phyloP scores from a whole-genome alignment of 306 rosid genomes.

The Fragaria nilgerrensis region DNA sequence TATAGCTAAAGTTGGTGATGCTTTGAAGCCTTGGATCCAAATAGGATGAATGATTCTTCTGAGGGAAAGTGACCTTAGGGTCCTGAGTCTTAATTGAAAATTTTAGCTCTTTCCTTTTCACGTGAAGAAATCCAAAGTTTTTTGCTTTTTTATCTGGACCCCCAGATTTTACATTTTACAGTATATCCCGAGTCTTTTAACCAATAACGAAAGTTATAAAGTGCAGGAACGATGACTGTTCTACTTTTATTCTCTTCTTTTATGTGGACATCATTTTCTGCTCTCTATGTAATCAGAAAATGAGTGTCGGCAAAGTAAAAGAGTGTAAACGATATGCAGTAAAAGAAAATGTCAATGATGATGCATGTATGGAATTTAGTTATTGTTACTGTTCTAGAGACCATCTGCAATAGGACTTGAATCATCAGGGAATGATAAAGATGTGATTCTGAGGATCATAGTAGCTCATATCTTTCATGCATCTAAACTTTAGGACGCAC shows the following conservation, averaged over 20 bases:
- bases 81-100: neutral
- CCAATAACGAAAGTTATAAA: neutral
- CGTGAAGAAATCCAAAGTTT: neutral
- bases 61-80: constrained; percentile 12
- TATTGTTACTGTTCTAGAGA: neutral
- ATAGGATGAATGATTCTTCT: neutral
- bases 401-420: neutral
- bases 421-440: neutral
- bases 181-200: constrained; percentile 1
- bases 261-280: neutral
- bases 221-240: neutral
- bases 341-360: neutral
- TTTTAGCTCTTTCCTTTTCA: neutral
- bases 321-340: neutral
- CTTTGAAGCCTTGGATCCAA: constrained; percentile 8
- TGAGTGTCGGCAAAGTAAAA: constrained; percentile 3
- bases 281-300: neutral
- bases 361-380: neutral
- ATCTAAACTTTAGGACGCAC: neutral
- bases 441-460: neutral
- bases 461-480: neutral
- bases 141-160: constrained; percentile 8
- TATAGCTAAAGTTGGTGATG: neutral
- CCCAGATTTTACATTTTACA: neutral
- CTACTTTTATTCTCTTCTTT: neutral